Percentiles rank a stretch among this genome's conserved stretches.
These are phyloP conservation scores for Clonostachys rosea DNA, from an alignment of 2,329 filamentous ascomycete species.

Conservation along the genomic window DNA sequence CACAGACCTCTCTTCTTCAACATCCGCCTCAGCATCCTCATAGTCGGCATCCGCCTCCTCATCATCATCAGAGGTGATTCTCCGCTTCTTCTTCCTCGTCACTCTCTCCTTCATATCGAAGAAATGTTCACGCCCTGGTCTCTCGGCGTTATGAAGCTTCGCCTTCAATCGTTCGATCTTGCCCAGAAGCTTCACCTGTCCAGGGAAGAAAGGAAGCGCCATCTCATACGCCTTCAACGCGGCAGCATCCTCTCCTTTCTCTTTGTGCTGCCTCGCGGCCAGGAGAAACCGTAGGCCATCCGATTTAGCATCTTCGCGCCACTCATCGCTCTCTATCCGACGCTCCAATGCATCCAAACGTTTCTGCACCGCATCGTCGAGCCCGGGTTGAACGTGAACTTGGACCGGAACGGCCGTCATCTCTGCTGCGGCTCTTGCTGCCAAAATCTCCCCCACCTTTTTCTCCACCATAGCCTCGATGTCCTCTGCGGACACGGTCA, in stretches of 20 bases:
- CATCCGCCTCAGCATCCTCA: constrained; percentile 32
- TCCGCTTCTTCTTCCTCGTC: constrained; percentile 9
- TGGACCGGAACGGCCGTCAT: constrained; percentile 24
- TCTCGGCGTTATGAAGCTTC: constrained; percentile 33
- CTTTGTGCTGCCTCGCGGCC: constrained; percentile 89
- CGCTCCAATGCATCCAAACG: constrained; percentile 81
- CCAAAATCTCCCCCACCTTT: constrained; percentile 85
- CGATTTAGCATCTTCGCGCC: constrained; percentile 64
- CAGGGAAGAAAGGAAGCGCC: constrained; percentile 80
- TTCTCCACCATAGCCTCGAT: constrained; percentile 92
- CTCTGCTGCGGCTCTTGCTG: constrained; percentile 57
- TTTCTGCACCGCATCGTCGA: constrained; percentile 74
- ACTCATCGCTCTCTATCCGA: constrained; percentile 66
- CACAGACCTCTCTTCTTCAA: constrained; percentile 21
- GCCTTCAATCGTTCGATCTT: constrained; percentile 63
- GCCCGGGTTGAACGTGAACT: constrained; percentile 34
- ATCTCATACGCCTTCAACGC: constrained; percentile 84
- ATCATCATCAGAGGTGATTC: constrained; percentile 16
- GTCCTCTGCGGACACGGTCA: constrained; percentile 61
- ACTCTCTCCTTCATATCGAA: constrained; percentile 2
- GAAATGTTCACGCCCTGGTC: not conserved
- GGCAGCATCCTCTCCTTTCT: constrained; percentile 70
- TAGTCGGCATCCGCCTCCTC: constrained; percentile 31
- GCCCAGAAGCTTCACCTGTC: constrained; percentile 69
- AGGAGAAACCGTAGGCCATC: constrained; percentile 82